Base-by-base conservation (phyloP, 495 filamentous ascomycete species). In the Penicillium steckii region DNA sequence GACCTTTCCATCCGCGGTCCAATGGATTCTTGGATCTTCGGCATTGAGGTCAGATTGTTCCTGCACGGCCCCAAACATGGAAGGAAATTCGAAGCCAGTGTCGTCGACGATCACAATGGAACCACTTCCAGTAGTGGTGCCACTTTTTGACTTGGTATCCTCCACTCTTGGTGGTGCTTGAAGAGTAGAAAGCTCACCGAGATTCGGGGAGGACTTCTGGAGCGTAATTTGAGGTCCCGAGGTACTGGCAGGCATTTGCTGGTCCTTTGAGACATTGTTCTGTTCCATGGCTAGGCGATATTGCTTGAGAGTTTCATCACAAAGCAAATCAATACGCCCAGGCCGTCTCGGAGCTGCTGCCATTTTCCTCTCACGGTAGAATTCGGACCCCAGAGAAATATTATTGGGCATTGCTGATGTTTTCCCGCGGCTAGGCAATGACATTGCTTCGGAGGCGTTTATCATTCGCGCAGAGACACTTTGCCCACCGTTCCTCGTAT, bases 91-190 rank as follows among this genome's bases (percentile, higher is more conserved):
- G 19, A 73, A 59, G 5, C 73, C 72, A 24, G 73, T 75, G 41
- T 72, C 74, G 65, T 96, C 88, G 13, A 95, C 83, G 57, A 96
- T 94, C 24, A 95, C 82, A 55, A 96, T 94, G 0, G 90, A 95
- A 55, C 88, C 81, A 67, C 89, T 95, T 6, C 89, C 89, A 30
- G 75, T 78, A 0, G 90, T 93, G 26, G 95, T 74, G 24, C 77
- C 84, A 57, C 84, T 87, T 35, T 73, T 66, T 2, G 70, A 57
- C 44, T 80, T 74, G 17, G 56, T 48, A 13, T 33, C 26, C 6
- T 51, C 46, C 2, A 52, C 42, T 9, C 46, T 25, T 1, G 57
- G 44, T 8, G 30, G 22, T n/a, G n/a, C n/a, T 30, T 61, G 40
- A 8, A 52, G 32, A 17, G 57, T 23, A 4, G 43, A 27, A 23